Evolutionary conservation across 176 grass and related monocot species (phyloP).

Genomic region (Aegilops umbellulata): DNA sequence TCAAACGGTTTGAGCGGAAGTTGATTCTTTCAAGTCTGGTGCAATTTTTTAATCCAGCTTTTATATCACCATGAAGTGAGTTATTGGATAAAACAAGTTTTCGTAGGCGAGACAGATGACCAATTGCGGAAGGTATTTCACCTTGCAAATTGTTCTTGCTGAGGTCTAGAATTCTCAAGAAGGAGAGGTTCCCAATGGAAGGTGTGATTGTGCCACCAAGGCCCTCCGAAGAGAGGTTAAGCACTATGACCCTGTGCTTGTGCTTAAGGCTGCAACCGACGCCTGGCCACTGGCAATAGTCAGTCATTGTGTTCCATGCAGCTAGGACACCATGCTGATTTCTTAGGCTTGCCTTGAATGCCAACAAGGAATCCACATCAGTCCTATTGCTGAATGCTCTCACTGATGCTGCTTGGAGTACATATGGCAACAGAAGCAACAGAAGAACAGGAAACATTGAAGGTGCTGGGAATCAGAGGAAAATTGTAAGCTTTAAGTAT

Average conservation of each 20-base stretch:
- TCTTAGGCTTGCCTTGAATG: neutral
- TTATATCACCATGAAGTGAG: constrained; percentile 13
- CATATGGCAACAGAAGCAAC: neutral
- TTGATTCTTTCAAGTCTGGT: neutral
- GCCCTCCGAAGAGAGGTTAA: neutral
- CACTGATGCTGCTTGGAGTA: neutral
- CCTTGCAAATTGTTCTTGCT: neutral
- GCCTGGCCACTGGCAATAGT: constrained; percentile 12
- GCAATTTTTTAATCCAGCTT: neutral
- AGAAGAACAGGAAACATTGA: neutral
- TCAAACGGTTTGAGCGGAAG: neutral
- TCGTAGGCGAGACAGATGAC: neutral
- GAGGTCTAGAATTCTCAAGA: constrained; percentile 20
- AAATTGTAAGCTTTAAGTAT: neutral
- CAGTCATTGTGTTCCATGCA: neutral
- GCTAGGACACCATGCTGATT: neutral
- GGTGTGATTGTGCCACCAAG: constrained; percentile 3
- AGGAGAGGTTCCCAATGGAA: constrained; percentile 28
- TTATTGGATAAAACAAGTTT: constrained; percentile 1
- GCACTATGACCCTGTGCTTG: neutral
- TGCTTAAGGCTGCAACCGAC: constrained; percentile 25
- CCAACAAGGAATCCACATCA: constrained; percentile 3
- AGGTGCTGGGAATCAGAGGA: neutral
- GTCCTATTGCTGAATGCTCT: neutral
- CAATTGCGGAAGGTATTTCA: constrained; percentile 2